phyloP scores from a whole-genome alignment of 1,284 basidiomycete species.

The Stereum hirsutum region DNA sequence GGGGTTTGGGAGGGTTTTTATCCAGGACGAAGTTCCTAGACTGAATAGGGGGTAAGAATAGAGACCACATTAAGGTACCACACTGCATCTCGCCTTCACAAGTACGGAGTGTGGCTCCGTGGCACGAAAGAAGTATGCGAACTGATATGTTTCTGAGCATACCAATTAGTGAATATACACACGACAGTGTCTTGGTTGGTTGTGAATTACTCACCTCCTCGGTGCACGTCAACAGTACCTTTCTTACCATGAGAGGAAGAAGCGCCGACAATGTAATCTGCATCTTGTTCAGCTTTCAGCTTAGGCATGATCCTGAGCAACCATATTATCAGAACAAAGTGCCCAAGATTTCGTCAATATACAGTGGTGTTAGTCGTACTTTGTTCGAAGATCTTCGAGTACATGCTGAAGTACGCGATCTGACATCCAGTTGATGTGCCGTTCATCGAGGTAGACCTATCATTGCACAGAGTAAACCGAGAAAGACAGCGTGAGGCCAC shows the following conservation, averaged over 20 bases:
- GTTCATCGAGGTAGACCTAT: conserved; percentile 65
- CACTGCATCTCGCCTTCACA: too few species aligned
- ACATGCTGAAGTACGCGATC: conserved; percentile 62
- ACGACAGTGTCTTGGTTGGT: too few species aligned
- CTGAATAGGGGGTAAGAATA: conserved; percentile 21
- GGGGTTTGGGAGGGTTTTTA: conserved; percentile 16
- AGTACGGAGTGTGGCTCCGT: conserved; percentile 65
- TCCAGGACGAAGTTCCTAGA: conserved; percentile 46
- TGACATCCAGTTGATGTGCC: conserved; percentile 76
- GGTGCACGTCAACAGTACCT: conserved; percentile 59
- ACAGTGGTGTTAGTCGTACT: conserved; percentile 46
- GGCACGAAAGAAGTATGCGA: conserved; percentile 74
- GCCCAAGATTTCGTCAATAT: not conserved
- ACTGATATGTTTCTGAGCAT: conserved; percentile 66
- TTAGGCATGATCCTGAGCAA: conserved; percentile 52
- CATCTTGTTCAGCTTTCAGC: conserved; percentile 48
- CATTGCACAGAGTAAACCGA: too few species aligned
- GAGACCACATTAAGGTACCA: too few species aligned
- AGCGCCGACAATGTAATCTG: conserved; percentile 28
- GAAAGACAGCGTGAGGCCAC: conserved; percentile 5
- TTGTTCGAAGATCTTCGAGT: conserved; percentile 57
- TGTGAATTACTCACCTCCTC: conserved; percentile 49
- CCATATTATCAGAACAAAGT: not conserved
- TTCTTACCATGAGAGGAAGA: conserved; percentile 39
- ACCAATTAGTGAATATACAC: conserved; percentile 4